Percentiles rank a stretch among this genome's conserved stretches.
Conservation (phyloP, 306 rosid genomes). For the Trichosanthes cucumerina region DNA sequence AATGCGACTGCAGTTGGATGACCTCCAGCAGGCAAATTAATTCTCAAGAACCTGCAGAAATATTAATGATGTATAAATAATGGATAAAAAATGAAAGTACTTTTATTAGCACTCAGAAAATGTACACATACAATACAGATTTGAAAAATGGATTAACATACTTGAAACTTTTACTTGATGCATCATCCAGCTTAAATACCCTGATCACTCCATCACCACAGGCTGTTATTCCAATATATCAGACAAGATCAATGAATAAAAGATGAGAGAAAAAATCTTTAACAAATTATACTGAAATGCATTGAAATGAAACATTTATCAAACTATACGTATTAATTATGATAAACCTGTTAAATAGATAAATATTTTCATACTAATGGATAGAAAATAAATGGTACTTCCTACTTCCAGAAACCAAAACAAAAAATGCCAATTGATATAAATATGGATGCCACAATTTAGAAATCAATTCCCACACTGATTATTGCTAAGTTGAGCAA, state of each 20-base stretch:
- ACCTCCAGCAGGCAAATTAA: slow-evolving; percentile 85
- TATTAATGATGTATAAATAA: slow-evolving; percentile 10
- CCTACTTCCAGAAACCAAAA: neutral
- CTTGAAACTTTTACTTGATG: slow-evolving; percentile 87
- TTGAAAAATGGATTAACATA: slow-evolving; percentile 8
- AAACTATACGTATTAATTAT: neutral
- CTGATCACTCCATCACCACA: slow-evolving; percentile 94
- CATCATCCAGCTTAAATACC: slow-evolving; percentile 89
- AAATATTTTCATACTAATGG: neutral
- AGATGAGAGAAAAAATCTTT: neutral
- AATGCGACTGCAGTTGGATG: slow-evolving; percentile 70
- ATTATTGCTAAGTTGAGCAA: neutral
- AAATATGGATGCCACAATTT: neutral
- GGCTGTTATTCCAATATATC: slow-evolving; percentile 37
- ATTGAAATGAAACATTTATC: neutral
- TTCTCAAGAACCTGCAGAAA: slow-evolving; percentile 63
- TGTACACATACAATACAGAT: neutral
- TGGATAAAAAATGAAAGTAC: slow-evolving; percentile 12
- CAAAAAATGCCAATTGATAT: neutral
- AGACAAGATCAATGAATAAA: slow-evolving; percentile 2
- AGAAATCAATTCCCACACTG: neutral
- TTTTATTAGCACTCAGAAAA: slow-evolving; percentile 13
- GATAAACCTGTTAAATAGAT: neutral
- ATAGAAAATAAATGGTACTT: neutral
- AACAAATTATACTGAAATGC: neutral